Conservation (phyloP, 179 eudicot genomes). For the Silene noctiflora region DNA sequence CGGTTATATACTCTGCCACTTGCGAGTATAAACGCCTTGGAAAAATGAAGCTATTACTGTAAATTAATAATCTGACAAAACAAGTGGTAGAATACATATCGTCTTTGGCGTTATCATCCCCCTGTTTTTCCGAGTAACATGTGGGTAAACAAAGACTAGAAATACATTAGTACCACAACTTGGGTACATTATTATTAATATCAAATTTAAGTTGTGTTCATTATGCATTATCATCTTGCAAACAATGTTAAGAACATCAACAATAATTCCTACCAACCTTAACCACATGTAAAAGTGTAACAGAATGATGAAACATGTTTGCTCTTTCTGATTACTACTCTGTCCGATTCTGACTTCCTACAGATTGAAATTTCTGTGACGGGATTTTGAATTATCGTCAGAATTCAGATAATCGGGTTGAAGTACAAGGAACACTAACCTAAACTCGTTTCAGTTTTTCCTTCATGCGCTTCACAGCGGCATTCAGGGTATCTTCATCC, state of each 20-base stretch:
- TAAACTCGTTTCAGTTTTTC: slow-evolving; percentile 43
- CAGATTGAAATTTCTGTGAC: neutral
- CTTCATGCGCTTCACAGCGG: slow-evolving; percentile 73
- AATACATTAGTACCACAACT: neutral
- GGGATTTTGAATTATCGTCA: neutral
- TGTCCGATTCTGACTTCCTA: neutral
- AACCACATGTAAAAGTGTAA: neutral
- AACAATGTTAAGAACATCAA: slow-evolving; percentile 11
- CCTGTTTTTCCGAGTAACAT: neutral
- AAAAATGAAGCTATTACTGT: too few relatives aligned
- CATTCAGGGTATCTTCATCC: slow-evolving; percentile 68
- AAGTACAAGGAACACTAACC: neutral
- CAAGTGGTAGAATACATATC: too few relatives aligned
- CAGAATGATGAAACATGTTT: neutral
- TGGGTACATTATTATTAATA: neutral
- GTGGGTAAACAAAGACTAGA: slow-evolving; percentile 1
- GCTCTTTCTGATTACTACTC: neutral
- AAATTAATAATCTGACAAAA: too few relatives aligned
- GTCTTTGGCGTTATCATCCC: too few relatives aligned
- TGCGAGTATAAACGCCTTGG: too few relatives aligned
- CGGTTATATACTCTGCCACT: too few relatives aligned
- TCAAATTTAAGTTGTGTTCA: too few relatives aligned
- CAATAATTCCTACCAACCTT: neutral
- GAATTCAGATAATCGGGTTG: neutral
- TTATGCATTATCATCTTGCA: slow-evolving; percentile 6